Base-by-base conservation (phyloP, 2,329 filamentous ascomycete genomes). In the Lachnellula subtilissima region DNA sequence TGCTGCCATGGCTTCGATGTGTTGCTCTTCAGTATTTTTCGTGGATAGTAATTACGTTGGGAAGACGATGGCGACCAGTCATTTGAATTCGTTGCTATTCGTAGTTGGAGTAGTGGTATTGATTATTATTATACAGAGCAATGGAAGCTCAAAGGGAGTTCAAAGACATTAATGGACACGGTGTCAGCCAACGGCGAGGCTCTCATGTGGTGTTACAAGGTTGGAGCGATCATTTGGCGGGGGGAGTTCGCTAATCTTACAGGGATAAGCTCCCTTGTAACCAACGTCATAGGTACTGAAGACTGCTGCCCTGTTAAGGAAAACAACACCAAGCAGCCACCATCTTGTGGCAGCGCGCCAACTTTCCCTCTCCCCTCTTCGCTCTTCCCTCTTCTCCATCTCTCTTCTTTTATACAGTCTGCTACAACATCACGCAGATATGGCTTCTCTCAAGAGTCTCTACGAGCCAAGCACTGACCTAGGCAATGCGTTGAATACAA, bases 401-500 rank as follows among this genome's bases (percentile, higher is more conserved):
- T 49, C 45, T 50, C 5, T 48, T 25, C 52, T 32, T 25, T 54
- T 40, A 28, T 17, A 48, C n/a, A 53, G 46, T 15, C 28, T 56
- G 35, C 23, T 51, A 37, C 58, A 50, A 53, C 49, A 50, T 48
- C 28, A 53, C 43, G 42, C 43, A 52, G 59, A 43, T 37, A 68
- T 68, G 67, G 66, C 65, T 60, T 62, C 63, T 17, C 49, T 60
- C 40, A 65, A 65, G 54, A 57, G 49, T 48, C 58, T 67, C 32
- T 60, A 63, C 47, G 61, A 65, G 48, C 56, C 65, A 42, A 59
- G 60, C 45, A 47, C 53, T 14, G 50, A 61, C 39, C 36, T 55
- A 17, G 61, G 53, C 25, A 62, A 59, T 63, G 62, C 64, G 19
- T 42, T 66, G 45, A 51, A 67, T 45, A 66, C 62, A 59, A 78